Conservation (phyloP, 345 rosid species). For the Melastoma malabathricum region DNA sequence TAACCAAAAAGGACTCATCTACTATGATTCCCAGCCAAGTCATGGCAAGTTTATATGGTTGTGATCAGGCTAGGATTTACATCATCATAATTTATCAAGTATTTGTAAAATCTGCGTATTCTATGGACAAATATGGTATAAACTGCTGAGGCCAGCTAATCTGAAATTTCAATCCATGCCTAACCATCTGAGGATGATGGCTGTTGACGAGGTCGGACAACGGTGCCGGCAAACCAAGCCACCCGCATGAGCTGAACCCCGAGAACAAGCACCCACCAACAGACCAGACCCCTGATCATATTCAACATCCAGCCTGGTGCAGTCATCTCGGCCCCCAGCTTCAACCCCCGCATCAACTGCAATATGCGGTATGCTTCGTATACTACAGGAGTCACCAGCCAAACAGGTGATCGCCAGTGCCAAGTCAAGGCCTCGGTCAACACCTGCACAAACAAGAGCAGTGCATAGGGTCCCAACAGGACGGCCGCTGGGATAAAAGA, state of each 20-base stretch:
- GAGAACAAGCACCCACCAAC: constrained; percentile 88
- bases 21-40: too few relatives aligned
- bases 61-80: too few relatives aligned
- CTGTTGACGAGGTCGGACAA: constrained; percentile 21
- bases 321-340: constrained; percentile 54
- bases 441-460: constrained; percentile 71
- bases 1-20: too few relatives aligned
- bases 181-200: constrained; percentile 19
- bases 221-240: constrained; percentile 91
- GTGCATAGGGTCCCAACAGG: constrained; percentile 65
- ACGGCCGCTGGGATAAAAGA: constrained; percentile 49
- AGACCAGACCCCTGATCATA: constrained; percentile 64
- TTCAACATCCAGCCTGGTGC: constrained; percentile 77
- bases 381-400: constrained; percentile 86
- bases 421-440: constrained; percentile 78
- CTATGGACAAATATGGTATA: too few relatives aligned
- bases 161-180: constrained; percentile 3
- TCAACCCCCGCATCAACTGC: constrained; percentile 83
- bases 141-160: too few relatives aligned
- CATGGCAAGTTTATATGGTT: too few relatives aligned
- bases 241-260: constrained; percentile 91
- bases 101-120: too few relatives aligned
- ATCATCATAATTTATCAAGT: too few relatives aligned
- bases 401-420: constrained; percentile 89
- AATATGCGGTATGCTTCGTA: constrained; percentile 72